Evolutionary conservation across 306 rosid genomes (phyloP).

Genomic region (Oemleria cerasiformis): DNA sequence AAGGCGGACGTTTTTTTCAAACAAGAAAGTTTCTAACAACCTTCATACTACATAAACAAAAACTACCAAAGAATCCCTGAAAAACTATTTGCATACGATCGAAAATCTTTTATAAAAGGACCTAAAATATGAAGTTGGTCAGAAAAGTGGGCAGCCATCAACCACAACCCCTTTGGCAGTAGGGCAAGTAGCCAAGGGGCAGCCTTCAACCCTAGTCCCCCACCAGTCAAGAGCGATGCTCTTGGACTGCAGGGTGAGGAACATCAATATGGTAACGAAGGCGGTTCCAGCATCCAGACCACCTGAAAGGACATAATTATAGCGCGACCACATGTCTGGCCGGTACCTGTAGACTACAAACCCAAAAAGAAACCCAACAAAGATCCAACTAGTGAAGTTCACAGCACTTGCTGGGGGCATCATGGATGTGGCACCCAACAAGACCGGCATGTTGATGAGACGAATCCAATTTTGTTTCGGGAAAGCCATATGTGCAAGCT

Average conservation of each 20-base stretch:
- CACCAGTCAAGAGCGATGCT: constrained; percentile 49
- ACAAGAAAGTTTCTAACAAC: too few relatives aligned
- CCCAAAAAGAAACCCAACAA: constrained; percentile 53
- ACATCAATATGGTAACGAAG: constrained; percentile 59
- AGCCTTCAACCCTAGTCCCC: constrained; percentile 61
- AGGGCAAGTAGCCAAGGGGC: constrained; percentile 78
- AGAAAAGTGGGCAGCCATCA: constrained; percentile 47
- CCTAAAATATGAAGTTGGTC: not conserved
- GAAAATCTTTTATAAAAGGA: not conserved
- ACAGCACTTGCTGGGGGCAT: constrained; percentile 82
- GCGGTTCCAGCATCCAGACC: constrained; percentile 92
- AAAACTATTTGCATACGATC: not conserved
- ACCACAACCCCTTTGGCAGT: constrained; percentile 46
- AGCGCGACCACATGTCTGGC: constrained; percentile 58
- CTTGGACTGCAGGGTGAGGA: constrained; percentile 41
- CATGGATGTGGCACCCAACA: constrained; percentile 60
- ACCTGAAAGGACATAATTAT: constrained; percentile 68
- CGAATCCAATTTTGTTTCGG: constrained; percentile 57
- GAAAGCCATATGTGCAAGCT: constrained; percentile 64
- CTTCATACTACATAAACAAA: too few relatives aligned
- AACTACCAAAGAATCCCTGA: not conserved
- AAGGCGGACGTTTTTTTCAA: too few relatives aligned
- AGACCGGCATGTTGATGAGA: constrained; percentile 58
- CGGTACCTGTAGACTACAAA: constrained; percentile 40
- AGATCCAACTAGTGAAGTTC: constrained; percentile 72